These are phyloP conservation scores for Sarocladiaceae sp. DNA, from an alignment of 2,329 filamentous ascomycete genomes.

Conservation along the genomic window DNA sequence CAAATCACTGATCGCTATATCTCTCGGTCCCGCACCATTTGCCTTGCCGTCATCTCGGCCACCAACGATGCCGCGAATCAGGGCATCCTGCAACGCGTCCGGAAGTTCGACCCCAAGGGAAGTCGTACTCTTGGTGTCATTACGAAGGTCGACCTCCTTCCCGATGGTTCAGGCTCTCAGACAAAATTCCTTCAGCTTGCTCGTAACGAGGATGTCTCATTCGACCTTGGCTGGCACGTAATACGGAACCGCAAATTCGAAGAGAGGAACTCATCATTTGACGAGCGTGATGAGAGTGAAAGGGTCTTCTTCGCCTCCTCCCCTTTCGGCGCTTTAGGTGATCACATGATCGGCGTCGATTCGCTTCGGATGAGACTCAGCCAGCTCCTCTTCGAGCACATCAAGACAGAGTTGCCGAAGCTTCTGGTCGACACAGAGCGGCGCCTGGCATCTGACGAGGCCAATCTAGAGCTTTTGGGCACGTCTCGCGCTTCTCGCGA, in stretches of 20 bases:
- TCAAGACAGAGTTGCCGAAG: not conserved
- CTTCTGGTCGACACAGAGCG: not conserved
- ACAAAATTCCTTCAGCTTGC: not conserved
- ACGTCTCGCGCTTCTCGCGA: not conserved
- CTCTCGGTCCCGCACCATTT: not conserved
- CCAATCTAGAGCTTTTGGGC: not conserved
- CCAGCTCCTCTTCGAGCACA: not conserved
- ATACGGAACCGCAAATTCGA: not conserved
- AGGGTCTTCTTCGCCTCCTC: not conserved
- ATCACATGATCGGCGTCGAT: not conserved
- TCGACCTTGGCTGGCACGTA: not conserved
- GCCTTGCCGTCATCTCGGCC: not conserved
- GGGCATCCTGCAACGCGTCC: not conserved
- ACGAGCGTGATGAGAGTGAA: not conserved
- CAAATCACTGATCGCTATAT: not conserved
- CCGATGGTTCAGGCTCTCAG: constrained; percentile 25
- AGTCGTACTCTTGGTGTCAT: constrained; percentile 67
- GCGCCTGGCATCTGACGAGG: not conserved
- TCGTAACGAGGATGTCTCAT: not conserved
- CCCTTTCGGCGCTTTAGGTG: not conserved
- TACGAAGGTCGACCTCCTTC: constrained; percentile 77
- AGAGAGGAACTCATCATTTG: not conserved
- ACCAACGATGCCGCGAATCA: not conserved
- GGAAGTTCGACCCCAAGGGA: not conserved
- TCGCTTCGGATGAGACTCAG: not conserved